Base-by-base conservation (phyloP, 352 stramenopile species). In the Globisporangium iwayamae region DNA sequence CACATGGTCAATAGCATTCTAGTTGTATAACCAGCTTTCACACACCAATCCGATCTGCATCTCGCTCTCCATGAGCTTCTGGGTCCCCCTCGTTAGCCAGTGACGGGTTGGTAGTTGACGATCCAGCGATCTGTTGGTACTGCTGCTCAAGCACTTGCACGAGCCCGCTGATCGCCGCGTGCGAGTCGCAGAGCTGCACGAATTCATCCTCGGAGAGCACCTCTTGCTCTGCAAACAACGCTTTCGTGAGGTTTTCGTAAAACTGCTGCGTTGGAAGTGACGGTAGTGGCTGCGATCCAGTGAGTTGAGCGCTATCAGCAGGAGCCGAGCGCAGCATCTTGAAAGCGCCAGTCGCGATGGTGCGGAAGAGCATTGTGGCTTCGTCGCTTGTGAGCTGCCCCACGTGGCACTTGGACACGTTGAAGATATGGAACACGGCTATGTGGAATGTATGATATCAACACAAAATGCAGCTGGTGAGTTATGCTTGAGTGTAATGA, bases 381-480 rank as follows among this genome's bases (percentile, higher is more conserved):
- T 76, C 72, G 32, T 79, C 72, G 41, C 56, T 65, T 1, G 70
- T 66, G 48, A 79, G 45, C 45, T 74, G 47, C 6, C 67, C 72
- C 28, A 59, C 45, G 11, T 66, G 71, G 56, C 74, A 65, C 39
- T 63, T 74, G 22, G 69, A 74, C 18, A 68, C 61, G 41, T 79
- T 79, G 48, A 79, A 79, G 36, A 70, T 51, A 6, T 70, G 32
- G 52, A 76, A 79, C 13, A 79, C 65, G 0, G 45, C 72, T 76
- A 48, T 16, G 38, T 43, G 10, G 32, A 9, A 36, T 36, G 32
- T 36, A 36, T 36, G 32, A 36, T 8, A 36, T 36, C 4, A 36
- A 36, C 32, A 8, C 32, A 36, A 36, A 36, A n/a, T 18, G 25
- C 25, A 28, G 25, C 25, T 28, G 25, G 25, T 28, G 25, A 28